Evolutionary conservation across 2,329 filamentous ascomycete genomes (phyloP).

Genomic region (Coleophoma eucalyptorum): DNA sequence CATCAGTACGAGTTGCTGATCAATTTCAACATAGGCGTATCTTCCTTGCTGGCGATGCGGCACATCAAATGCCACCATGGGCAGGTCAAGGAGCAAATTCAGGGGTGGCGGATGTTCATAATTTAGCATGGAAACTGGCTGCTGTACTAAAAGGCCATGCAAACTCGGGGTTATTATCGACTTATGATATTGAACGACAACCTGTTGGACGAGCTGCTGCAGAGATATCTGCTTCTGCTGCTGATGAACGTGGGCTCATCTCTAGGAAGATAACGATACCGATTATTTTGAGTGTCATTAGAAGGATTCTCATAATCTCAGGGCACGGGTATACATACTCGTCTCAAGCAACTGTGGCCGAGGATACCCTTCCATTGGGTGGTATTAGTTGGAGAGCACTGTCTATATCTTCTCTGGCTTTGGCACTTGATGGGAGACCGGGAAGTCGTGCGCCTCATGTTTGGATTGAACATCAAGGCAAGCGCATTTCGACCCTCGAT

Average conservation of each 20-base stretch:
- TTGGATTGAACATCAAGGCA: slow-evolving; percentile 21
- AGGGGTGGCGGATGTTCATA: slow-evolving; percentile 33
- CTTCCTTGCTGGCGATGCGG: slow-evolving; percentile 44
- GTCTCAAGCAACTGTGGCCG: slow-evolving; percentile 1
- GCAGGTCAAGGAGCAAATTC: slow-evolving; percentile 38
- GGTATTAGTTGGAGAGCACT: slow-evolving; percentile 24
- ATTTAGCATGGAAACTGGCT: slow-evolving; percentile 39
- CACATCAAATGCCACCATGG: slow-evolving; percentile 43
- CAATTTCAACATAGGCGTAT: slow-evolving; percentile 24
- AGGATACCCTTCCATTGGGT: slow-evolving; percentile 12
- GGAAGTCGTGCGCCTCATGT: slow-evolving; percentile 29
- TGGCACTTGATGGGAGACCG: slow-evolving; percentile 23
- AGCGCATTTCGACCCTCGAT: slow-evolving; percentile 27
- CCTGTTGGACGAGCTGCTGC: slow-evolving; percentile 25
- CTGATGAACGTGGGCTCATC: slow-evolving; percentile 11
- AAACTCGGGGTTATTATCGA: slow-evolving; percentile 24
- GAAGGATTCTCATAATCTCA: slow-evolving; percentile 1
- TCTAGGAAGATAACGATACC: background rate
- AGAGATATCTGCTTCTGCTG: slow-evolving; percentile 4
- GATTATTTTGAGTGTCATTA: background rate
- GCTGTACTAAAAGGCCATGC: slow-evolving; percentile 25
- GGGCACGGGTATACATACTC: slow-evolving; percentile 14
- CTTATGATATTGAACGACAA: slow-evolving; percentile 34
- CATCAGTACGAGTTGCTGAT: slow-evolving; percentile 24
- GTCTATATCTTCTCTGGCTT: slow-evolving; percentile 19